phyloP scores from a whole-genome alignment of 345 rosid genomes.

The Linum lewisii region DNA sequence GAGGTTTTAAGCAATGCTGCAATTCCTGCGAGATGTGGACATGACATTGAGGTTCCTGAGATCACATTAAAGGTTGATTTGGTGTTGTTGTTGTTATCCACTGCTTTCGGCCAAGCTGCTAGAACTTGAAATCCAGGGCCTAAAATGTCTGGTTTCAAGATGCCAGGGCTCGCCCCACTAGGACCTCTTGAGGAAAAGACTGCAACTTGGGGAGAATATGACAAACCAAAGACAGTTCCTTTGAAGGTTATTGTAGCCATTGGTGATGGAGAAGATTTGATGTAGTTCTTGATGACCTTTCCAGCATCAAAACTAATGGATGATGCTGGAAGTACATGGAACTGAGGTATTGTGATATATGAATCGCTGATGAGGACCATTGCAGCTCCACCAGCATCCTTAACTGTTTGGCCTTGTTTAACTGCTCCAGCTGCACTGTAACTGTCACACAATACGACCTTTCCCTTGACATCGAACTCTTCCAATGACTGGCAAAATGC shows the following conservation, averaged over 20 bases:
- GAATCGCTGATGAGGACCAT: neutral
- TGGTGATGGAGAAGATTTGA: constrained; percentile 4
- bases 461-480: constrained; percentile 2
- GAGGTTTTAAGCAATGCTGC: constrained; percentile 1
- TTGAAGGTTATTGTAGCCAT: constrained; percentile 2
- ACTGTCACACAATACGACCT: constrained; percentile 1
- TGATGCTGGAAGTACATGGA: constrained; percentile 4
- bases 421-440: neutral
- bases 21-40: constrained; percentile 2
- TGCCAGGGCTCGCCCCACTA: constrained; percentile 18
- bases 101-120: neutral
- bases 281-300: neutral
- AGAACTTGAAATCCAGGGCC: constrained; percentile 13
- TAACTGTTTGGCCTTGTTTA: neutral
- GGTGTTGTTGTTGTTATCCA: neutral
- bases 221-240: constrained; percentile 2
- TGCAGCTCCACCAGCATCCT: constrained; percentile 5
- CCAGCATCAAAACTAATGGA: neutral
- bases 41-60: constrained; percentile 2
- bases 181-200: constrained; percentile 5
- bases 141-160: constrained; percentile 19
- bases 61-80: neutral
- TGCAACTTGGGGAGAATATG: constrained; percentile 6
- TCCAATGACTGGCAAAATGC: constrained; percentile 2
- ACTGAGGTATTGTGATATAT: neutral